Base-by-base conservation (phyloP, 2,329 filamentous ascomycete species). In the Chlorencoelia australis region DNA sequence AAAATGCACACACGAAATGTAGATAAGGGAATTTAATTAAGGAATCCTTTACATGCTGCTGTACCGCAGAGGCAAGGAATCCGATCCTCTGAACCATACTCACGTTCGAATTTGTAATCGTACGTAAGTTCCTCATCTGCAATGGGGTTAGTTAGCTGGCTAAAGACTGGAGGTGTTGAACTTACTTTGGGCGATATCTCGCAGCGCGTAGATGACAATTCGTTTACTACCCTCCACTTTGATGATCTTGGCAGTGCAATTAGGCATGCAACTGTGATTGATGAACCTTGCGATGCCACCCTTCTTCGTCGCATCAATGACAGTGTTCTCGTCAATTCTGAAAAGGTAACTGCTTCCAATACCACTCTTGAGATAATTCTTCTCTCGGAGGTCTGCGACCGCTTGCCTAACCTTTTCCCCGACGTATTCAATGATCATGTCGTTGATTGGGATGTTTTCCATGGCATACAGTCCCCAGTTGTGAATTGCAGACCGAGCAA, bases 381-480 rank as follows among this genome's bases (percentile, higher is more conserved):
- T 76, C 65, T 98, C 91, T 39, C 91, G 81, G 57, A 96, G 78
- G 60, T 98, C 91, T n/a, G 91, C 88, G 42, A 98, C 91, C 55
- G 93, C 86, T 61, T 98, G 91, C 39, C 91, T 78, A 24, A 98
- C 87, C 60, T 94, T 91, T 64, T 98, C 91, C 42, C 91, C 91
- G 8, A 98, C 91, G 57, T 98, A 98, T 64, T 98, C 91, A 55
- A 98, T 98, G 58, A 98, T 98, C 87, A 98, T 95, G 62, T 98
- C 91, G 59, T 94, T 93, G 58, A 89, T 87, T 42, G 82, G 75
- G 46, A 98, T 98, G 56, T 94, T 91, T 63, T 98, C 91, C 69
- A 95, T 89, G 3, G 91, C 88, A 56, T 98, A 98, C 18, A 98
- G 66, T 18, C 91, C 91, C 91, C 91, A 98, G 54, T 95, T 96